Base-by-base conservation (phyloP, 2,329 filamentous ascomycete genomes). In the Aspergillus novofumigatus region DNA sequence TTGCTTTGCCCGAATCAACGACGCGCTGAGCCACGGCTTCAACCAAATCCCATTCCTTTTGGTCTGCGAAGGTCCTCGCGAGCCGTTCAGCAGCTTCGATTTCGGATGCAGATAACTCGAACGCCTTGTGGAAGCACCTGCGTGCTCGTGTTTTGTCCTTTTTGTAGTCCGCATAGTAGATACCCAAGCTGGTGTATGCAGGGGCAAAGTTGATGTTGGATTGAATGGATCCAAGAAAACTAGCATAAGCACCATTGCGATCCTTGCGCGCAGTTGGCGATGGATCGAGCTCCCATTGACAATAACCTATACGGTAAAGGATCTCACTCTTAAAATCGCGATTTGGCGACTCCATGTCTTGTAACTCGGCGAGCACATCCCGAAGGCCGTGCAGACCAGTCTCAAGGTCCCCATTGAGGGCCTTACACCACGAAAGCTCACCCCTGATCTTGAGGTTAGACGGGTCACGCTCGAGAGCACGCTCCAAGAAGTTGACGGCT, bases 51-150 rank as follows among this genome's bases (percentile, higher is more conserved):
- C 94, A 99, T 67, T 99, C 94, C 41, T 90, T 86, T 63, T 92
- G 87, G 54, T 96, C 87, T 0, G 95, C 93, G 72, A 97, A 99
- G 0, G 86, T 87, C 58, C 85, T 84, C 1, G 94, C 92, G 17
- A 99, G 82, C 28, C 91, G 85, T 72, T 97, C 91, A 0, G 94
- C 94, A 38, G 94, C 91, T 64, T 88, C 81, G 1, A 96, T 84
- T 70, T 99, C 94, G 0, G 90, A 87, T 0, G 91, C 79, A 0
- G 94, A 99, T 3, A 99, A 78, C 72, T 99, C 94, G 51, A 99
- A 90, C 0, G 94, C 94, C 71, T 97, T 97, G 67, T 97, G 91
- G 67, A 97, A 97, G 70, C 93, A 97, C 61, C 90, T 87, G n/a
- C 90, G 84, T 8, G 93, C 91, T 68, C 95, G 83, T 67, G 87